Evolutionary conservation across 305 asterid genomes (phyloP), one percentile per base, ranked within the genome.

Genomic region (Rubia balearica): DNA sequence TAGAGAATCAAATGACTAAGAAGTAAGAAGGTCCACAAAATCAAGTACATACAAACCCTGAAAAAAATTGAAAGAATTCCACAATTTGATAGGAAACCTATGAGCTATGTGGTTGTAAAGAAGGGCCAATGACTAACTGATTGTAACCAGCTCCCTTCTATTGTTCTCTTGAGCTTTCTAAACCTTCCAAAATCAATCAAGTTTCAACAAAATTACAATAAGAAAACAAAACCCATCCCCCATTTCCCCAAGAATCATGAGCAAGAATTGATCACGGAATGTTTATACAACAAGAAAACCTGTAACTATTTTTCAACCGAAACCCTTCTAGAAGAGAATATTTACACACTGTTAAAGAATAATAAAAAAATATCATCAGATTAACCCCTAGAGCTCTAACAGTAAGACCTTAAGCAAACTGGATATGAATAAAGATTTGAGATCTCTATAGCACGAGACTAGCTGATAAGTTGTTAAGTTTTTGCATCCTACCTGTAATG

Each of bases 111-210:
- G 85, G 68, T 71, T 86, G 93, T 76, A 83, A 77, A 11, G 89
- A 55, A 55, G 98, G 87, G 82, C 90, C 84, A 73, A 85, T 65
- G 75, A 83, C 87, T 77, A 89, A 78, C 78, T 86, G 89, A 67
- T 72, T 82, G 76, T 71, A 83, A 30, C 79, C 63, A 38, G 72
- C 86, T 53, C 80, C 87, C 81, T 82, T 83, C 67, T 78, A 83
- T 61, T 57, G 73, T 67, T 81, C 88, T 68, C 76, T 77, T 36
- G 90, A 76, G 76, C 76, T 82, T 78, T 85, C 97, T 63, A 97
- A 92, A 74, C 96, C 99, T 94, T 87, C 71, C 80, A 73, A 75
- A 63, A 70, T 27, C 69, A 71, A 46, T 67, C 68, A 74, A 67
- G 57, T 65, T 70, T 66, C 46, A 65, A 2, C 46, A 65, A 40